Evolutionary conservation across 2,329 filamentous ascomycete genomes (phyloP).

Genomic region (Lomentospora prolificans): DNA sequence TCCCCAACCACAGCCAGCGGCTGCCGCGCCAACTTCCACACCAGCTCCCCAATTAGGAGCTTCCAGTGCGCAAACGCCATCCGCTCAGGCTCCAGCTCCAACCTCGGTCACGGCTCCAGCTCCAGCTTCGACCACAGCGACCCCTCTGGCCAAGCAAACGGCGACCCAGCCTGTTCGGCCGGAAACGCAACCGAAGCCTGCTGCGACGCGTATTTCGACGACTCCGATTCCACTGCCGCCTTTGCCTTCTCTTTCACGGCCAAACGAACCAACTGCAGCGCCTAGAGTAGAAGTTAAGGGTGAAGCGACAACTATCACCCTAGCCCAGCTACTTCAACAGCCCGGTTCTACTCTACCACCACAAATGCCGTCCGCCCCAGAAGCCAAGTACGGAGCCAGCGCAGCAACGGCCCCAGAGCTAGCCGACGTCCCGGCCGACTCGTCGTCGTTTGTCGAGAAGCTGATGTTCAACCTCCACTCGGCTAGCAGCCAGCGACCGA

Average conservation of each 20-base stretch:
- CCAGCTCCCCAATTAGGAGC: neutral
- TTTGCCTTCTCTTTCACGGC: neutral
- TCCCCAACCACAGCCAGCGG: neutral
- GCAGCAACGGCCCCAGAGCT: slow-evolving; percentile 21
- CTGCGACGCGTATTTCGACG: slow-evolving; percentile 14
- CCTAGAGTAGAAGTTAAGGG: slow-evolving; percentile 1
- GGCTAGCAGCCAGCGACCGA: slow-evolving; percentile 16
- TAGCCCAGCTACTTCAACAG: no score
- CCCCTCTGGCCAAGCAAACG: neutral
- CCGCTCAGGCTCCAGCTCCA: neutral
- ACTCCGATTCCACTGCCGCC: slow-evolving; percentile 24
- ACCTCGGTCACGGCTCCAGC: neutral
- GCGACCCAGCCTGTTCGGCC: neutral
- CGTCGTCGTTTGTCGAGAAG: slow-evolving; percentile 39
- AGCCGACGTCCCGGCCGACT: slow-evolving; percentile 32
- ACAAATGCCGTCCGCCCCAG: no score
- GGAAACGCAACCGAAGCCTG: neutral
- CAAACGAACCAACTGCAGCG: neutral
- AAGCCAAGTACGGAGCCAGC: slow-evolving; percentile 10
- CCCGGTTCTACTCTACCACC: no score
- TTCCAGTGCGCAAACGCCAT: neutral
- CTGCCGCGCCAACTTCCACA: neutral
- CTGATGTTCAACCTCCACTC: slow-evolving; percentile 42
- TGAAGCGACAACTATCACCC: neutral
- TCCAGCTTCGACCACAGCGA: neutral